Percentiles rank a stretch among this genome's conserved stretches.
Conservation (phyloP, 345 rosid genomes). For the Microcos paniculata region DNA sequence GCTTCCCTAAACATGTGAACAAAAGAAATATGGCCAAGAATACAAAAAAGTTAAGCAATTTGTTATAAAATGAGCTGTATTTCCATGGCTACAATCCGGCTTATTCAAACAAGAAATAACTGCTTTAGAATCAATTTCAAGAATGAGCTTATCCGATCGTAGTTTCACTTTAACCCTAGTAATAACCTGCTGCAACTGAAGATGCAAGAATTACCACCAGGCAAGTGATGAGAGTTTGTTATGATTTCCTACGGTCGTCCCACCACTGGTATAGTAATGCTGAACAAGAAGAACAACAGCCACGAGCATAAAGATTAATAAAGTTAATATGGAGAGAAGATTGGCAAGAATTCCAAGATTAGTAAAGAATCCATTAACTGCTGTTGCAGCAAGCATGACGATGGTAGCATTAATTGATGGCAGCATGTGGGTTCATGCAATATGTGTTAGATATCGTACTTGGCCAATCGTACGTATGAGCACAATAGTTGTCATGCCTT, state of each 20-base stretch:
- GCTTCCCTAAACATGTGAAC: no score
- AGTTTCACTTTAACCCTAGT: slow-evolving; percentile 54
- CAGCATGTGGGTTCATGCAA: slow-evolving; percentile 88
- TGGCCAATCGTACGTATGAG: slow-evolving; percentile 76
- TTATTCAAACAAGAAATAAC: no score
- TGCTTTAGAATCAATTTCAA: no score
- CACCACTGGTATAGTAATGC: slow-evolving; percentile 62
- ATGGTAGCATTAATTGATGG: slow-evolving; percentile 77
- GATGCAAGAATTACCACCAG: slow-evolving; percentile 47
- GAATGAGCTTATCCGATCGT: no score
- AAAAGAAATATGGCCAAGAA: no score
- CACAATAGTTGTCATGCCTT: slow-evolving; percentile 84
- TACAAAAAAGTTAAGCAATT: no score
- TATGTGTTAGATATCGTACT: slow-evolving; percentile 84
- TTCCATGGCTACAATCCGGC: no score
- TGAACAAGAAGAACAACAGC: slow-evolving; percentile 73
- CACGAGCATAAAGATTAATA: slow-evolving; percentile 80
- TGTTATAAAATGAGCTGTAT: no score
- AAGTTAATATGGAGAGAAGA: slow-evolving; percentile 69
- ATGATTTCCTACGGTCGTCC: slow-evolving; percentile 39
- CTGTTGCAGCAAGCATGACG: slow-evolving; percentile 56
- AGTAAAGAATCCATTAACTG: slow-evolving; percentile 70
- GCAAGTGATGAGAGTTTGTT: slow-evolving; percentile 45
- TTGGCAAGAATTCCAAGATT: slow-evolving; percentile 51
- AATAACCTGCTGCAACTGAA: slow-evolving; percentile 40